Conservation (phyloP, 768 basidiomycete genomes). For the Hypholoma sublateritium region DNA sequence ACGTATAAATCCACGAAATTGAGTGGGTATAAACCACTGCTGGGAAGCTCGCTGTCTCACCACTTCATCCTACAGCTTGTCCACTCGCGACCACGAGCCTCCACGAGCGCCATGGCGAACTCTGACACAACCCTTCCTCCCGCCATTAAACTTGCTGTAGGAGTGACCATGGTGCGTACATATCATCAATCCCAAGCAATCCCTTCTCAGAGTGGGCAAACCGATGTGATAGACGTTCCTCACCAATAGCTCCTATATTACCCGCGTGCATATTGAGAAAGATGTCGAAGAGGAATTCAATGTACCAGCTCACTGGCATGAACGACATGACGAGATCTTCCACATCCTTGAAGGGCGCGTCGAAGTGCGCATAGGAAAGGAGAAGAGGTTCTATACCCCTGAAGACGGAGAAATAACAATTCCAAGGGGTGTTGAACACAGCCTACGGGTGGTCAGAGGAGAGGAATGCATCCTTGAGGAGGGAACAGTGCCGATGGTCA, state of each 20-base stretch:
- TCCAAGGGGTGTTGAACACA: conserved; percentile 26
- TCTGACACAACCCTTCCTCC: too few species aligned
- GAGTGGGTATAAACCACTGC: too few species aligned
- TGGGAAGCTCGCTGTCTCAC: too few species aligned
- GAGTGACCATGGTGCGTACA: too few species aligned
- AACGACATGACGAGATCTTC: conserved; percentile 31
- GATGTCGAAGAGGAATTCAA: conserved; percentile 22
- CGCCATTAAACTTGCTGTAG: too few species aligned
- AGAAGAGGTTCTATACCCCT: conserved; percentile 21
- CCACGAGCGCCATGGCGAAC: too few species aligned
- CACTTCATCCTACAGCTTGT: too few species aligned
- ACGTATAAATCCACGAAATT: too few species aligned
- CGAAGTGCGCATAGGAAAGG: conserved; percentile 25
- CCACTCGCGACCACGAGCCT: too few species aligned
- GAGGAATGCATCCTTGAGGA: conserved; percentile 30
- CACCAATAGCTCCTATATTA: conserved; percentile 25
- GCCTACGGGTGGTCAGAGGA: conserved; percentile 23
- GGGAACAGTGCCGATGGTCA: conserved; percentile 30
- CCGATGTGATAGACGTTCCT: conserved; percentile 17
- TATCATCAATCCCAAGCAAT: too few species aligned
- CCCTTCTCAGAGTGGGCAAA: too few species aligned
- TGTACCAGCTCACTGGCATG: conserved; percentile 34
- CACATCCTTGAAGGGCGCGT: conserved; percentile 27
- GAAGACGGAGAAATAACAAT: conserved; percentile 30
- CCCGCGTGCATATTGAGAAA: conserved; percentile 22